phyloP scores from a whole-genome alignment of 257 asterid genomes.

The Scutellaria baicalensis region DNA sequence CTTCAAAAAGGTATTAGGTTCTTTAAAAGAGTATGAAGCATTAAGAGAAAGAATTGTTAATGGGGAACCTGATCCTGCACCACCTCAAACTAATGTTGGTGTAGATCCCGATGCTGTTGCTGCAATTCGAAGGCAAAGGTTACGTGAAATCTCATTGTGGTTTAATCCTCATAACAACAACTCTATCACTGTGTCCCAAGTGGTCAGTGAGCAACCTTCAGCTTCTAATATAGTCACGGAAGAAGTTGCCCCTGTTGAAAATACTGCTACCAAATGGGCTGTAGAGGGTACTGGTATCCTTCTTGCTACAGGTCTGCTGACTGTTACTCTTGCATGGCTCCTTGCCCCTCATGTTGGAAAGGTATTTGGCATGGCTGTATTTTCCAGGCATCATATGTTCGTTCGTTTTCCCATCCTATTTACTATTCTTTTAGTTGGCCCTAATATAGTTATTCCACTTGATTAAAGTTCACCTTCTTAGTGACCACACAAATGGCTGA shows the following conservation, averaged over 20 bases:
- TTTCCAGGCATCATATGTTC: neutral
- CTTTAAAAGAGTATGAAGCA: slow-evolving; percentile 67
- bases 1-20: slow-evolving; percentile 55
- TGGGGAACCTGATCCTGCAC: slow-evolving; percentile 73
- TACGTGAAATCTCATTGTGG: slow-evolving; percentile 84
- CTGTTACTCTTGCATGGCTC: slow-evolving; percentile 85
- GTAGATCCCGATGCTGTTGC: slow-evolving; percentile 97
- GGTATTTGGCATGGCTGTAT: slow-evolving; percentile 34
- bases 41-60: slow-evolving; percentile 54
- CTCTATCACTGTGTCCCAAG: slow-evolving; percentile 36
- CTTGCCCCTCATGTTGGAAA: slow-evolving; percentile 94
- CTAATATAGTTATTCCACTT: neutral
- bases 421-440: neutral
- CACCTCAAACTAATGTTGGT: slow-evolving; percentile 28
- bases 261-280: slow-evolving; percentile 77
- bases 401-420: neutral
- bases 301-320: slow-evolving; percentile 87
- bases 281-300: slow-evolving; percentile 84
- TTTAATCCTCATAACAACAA: slow-evolving; percentile 62
- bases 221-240: slow-evolving; percentile 41
- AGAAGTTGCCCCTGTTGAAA: slow-evolving; percentile 51
- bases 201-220: slow-evolving; percentile 51
- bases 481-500: neutral
- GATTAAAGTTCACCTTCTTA: neutral
- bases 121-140: slow-evolving; percentile 85